Evolutionary conservation across 306 rosid species (phyloP).

Genomic region (Carpinus viminea): DNA sequence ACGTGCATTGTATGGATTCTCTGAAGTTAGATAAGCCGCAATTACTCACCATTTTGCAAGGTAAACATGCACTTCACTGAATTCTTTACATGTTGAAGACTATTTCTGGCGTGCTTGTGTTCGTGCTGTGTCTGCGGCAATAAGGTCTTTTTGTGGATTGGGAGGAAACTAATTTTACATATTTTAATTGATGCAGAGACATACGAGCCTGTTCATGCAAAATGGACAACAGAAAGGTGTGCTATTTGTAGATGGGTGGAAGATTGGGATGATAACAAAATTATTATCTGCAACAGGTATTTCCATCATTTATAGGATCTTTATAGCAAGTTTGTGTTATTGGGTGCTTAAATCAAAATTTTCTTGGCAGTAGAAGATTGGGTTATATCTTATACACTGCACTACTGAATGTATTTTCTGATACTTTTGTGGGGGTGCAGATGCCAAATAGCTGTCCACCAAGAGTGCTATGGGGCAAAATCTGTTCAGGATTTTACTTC

Average conservation of each 20-base stretch:
- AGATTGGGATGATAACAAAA: slow-evolving; percentile 97
- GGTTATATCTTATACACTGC: background rate
- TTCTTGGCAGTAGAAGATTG: slow-evolving; percentile 13
- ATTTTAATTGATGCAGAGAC: slow-evolving; percentile 58
- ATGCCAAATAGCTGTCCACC: slow-evolving; percentile 98
- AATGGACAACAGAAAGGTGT: slow-evolving; percentile 98
- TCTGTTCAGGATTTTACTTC: slow-evolving; percentile 85
- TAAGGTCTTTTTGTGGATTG: slow-evolving; percentile 19
- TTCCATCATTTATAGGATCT: slow-evolving; percentile 28
- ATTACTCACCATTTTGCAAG: slow-evolving; percentile 67
- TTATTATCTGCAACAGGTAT: slow-evolving; percentile 93
- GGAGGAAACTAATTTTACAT: slow-evolving; percentile 21
- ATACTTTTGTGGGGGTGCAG: slow-evolving; percentile 40
- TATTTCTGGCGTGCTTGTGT: background rate
- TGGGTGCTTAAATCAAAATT: slow-evolving; percentile 4
- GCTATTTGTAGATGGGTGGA: slow-evolving; percentile 99
- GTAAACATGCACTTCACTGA: slow-evolving; percentile 34
- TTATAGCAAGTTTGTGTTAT: slow-evolving; percentile 5
- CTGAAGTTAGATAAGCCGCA: slow-evolving; percentile 61
- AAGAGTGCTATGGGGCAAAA: slow-evolving; percentile 95
- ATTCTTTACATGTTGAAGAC: slow-evolving; percentile 22
- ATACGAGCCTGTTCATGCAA: slow-evolving; percentile 80
- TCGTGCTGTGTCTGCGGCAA: slow-evolving; percentile 3
- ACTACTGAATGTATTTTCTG: slow-evolving; percentile 10
- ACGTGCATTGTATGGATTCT: slow-evolving; percentile 48